Evolutionary conservation across 306 rosid genomes (phyloP).

Genomic region (Cicer bijugum): DNA sequence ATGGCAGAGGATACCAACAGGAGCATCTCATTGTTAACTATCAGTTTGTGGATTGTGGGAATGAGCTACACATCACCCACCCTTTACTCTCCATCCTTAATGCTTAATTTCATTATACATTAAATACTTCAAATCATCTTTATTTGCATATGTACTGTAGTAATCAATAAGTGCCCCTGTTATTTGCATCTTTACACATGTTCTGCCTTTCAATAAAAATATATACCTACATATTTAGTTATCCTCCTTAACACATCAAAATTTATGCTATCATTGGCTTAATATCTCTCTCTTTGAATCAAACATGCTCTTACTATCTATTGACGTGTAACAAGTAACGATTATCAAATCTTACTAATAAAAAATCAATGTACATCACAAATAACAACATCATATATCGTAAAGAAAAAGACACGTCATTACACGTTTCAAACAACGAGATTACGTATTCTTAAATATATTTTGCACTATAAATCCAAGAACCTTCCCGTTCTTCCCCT

Average conservation of each 20-base stretch:
- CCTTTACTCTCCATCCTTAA: slow-evolving; percentile 43
- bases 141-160: not conserved
- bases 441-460: too few relatives aligned
- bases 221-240: not conserved
- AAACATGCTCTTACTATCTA: too few relatives aligned
- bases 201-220: not conserved
- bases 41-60: slow-evolving; percentile 62
- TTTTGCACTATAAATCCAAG: too few relatives aligned
- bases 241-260: not conserved
- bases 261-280: not conserved
- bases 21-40: slow-evolving; percentile 63
- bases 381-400: too few relatives aligned
- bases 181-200: not conserved
- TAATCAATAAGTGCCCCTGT: slow-evolving; percentile 33
- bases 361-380: too few relatives aligned
- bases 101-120: not conserved
- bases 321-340: too few relatives aligned
- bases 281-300: not conserved
- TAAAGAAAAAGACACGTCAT: too few relatives aligned
- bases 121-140: not conserved
- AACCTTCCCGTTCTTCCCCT: too few relatives aligned
- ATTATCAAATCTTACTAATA: too few relatives aligned
- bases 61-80: not conserved
- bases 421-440: too few relatives aligned
- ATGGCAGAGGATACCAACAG: slow-evolving; percentile 51